Base-by-base conservation (phyloP, 805 yeast genomes). In the Saccharomycopsis selenospora region DNA sequence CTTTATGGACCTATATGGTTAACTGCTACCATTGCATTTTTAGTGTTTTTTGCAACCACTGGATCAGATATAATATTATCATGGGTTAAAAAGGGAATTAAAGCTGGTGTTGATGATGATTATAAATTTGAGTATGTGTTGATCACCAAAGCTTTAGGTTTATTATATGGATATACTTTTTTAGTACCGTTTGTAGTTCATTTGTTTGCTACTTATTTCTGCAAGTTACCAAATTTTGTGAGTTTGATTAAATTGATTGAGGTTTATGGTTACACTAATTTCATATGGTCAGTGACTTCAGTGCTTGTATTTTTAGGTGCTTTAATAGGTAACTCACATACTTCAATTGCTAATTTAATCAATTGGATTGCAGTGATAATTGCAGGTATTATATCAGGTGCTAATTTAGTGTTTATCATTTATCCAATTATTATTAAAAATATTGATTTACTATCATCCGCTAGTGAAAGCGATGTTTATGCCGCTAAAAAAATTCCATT, bases 1-100 rank as follows among this genome's bases (percentile, higher is more conserved):
- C 66, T 90, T 46, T 91, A 88, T 62, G 96, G 96, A 0, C 84
- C 95, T 5, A 69, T 88, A 17, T 90, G 98, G 98, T 80, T 90
- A 40, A 85, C 91, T 10, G 88, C 89, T 0, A 83, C 95, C 0
- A 76, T 87, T 44, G 78, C 86, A 1, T 77, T 85, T 55, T 68
- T 82, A 27, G 70, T 86, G 61, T 89, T 89, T 65, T 80, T 88
- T 50, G 75, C 89, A 41, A 76, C 84, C 29, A 82, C 95, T 0
- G 73, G 85, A 18, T 76, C 85, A 2, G 79, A 81, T 43, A 59
- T 84, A 20, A 57, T 88, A n/a, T 68, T 79, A n/a, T 72, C 76
- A 23, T 72, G 76, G 68, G 56, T 76, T 24, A 72, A 77, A 59
- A 57, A 68, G 11, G 65, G 65, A 24, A 40, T 28, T 3, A 55